A percentile compares a stretch with the other conserved stretches of the same genome.
Conservation (phyloP, 352 stramenopile genomes). For the Phytophthora pseudosyringae region DNA sequence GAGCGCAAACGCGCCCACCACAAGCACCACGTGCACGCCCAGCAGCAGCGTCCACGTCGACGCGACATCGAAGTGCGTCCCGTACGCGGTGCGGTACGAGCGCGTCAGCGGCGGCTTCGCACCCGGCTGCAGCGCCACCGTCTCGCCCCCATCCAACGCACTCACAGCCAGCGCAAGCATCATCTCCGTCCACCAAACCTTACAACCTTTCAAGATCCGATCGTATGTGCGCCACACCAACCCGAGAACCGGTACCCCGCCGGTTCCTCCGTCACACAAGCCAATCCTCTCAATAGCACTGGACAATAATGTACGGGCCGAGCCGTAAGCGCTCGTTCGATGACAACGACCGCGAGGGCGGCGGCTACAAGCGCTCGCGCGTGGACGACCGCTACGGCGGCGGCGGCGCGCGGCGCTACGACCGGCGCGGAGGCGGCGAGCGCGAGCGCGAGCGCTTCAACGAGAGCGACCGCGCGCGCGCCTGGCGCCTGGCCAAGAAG, state of each 20-base stretch:
- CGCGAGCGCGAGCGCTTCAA: slow-evolving; percentile 37
- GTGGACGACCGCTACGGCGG: slow-evolving; percentile 48
- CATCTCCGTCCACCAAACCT: background rate
- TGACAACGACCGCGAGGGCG: slow-evolving; percentile 47
- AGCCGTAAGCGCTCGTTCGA: slow-evolving; percentile 73
- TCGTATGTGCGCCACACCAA: slow-evolving; percentile 11
- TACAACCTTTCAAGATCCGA: slow-evolving; percentile 7
- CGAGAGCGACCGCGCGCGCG: slow-evolving; percentile 72
- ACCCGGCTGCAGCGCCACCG: slow-evolving; percentile 6
- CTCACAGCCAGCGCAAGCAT: background rate
- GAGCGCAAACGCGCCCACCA: slow-evolving; percentile 44
- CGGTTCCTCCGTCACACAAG: background rate
- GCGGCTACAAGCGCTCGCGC: slow-evolving; percentile 68
- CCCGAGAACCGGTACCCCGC: slow-evolving; percentile 9
- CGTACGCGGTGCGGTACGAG: slow-evolving; percentile 70
- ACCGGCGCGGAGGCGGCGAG: slow-evolving; percentile 38
- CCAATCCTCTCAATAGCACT: slow-evolving; percentile 2
- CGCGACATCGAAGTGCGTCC: slow-evolving; percentile 57
- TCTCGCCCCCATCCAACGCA: background rate
- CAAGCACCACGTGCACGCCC: slow-evolving; percentile 35
- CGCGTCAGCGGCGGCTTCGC: slow-evolving; percentile 19
- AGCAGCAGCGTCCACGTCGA: slow-evolving; percentile 55
- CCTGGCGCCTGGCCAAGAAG: slow-evolving; percentile 81
- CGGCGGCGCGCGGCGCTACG: slow-evolving; percentile 29
- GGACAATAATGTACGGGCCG: slow-evolving; percentile 34